phyloP scores from a whole-genome alignment of 176 grass and related monocot species.

The Hordeum marinum region DNA sequence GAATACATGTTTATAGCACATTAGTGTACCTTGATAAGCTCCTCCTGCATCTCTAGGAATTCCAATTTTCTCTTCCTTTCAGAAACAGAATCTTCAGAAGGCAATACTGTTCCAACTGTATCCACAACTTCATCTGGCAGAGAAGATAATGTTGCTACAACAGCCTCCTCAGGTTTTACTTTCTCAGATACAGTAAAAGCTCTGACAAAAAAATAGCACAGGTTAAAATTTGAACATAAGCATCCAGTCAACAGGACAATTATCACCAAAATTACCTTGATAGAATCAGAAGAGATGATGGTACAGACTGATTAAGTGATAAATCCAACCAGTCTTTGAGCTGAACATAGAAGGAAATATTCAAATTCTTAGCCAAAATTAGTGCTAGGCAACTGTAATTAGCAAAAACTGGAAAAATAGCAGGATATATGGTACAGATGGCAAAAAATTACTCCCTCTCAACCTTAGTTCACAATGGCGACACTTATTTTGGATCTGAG shows the following conservation, averaged over 20 bases:
- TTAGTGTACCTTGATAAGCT: constrained; percentile 85
- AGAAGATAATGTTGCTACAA: constrained; percentile 97
- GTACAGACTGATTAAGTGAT: constrained; percentile 66
- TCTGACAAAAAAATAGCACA: constrained; percentile 39
- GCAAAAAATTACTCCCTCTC: not conserved
- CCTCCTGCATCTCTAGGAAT: constrained; percentile 99
- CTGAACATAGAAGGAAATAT: constrained; percentile 34
- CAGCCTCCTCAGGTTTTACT: constrained; percentile 94
- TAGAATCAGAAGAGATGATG: constrained; percentile 79
- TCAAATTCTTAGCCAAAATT: not conserved
- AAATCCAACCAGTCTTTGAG: constrained; percentile 76
- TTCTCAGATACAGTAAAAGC: constrained; percentile 87
- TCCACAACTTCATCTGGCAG: constrained; percentile 98
- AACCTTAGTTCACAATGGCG: too few species aligned
- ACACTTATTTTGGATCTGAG: too few species aligned
- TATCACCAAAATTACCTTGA: constrained; percentile 56
- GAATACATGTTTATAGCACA: not conserved
- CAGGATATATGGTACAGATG: not conserved
- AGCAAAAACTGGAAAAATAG: not conserved
- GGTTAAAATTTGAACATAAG: constrained; percentile 24
- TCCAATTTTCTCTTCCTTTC: constrained; percentile 88
- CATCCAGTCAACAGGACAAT: not conserved
- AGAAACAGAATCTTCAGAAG: constrained; percentile 95
- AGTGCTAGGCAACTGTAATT: not conserved
- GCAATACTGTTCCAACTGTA: constrained; percentile 85